These are phyloP conservation scores for Podospora pseudopauciseta DNA, from an alignment of 495 filamentous ascomycete genomes.

Conservation along the genomic window DNA sequence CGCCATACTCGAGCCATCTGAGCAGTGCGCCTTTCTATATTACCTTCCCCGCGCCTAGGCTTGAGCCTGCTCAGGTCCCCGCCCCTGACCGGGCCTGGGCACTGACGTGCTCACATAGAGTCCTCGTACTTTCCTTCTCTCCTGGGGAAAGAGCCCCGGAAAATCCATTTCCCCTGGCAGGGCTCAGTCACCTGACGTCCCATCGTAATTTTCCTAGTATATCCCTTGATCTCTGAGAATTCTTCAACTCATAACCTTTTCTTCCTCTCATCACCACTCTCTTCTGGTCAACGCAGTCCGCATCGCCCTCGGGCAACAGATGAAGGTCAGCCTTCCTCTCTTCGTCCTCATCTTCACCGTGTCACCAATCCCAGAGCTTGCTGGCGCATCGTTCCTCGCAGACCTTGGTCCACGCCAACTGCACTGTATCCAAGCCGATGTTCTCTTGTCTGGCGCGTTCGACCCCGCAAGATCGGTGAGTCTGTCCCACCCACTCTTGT, in stretches of 20 bases:
- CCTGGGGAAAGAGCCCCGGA: not conserved
- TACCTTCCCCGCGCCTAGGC: too few relatives aligned
- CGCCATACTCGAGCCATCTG: too few relatives aligned
- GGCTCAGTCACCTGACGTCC: not conserved
- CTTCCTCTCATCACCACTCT: not conserved
- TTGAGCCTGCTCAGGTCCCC: not conserved
- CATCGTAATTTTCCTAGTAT: not conserved
- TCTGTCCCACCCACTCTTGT: too few relatives aligned
- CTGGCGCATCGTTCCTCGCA: too few relatives aligned
- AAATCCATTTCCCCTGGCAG: not conserved
- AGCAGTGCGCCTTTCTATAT: too few relatives aligned
- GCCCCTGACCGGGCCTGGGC: not conserved
- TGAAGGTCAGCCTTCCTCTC: not conserved
- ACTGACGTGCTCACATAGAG: not conserved
- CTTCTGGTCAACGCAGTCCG: not conserved
- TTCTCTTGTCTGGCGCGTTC: too few relatives aligned
- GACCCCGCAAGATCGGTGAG: too few relatives aligned
- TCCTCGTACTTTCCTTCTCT: not conserved
- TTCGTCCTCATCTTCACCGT: not conserved
- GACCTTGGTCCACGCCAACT: too few relatives aligned
- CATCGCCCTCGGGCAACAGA: not conserved
- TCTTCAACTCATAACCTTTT: too few relatives aligned
- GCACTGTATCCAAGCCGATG: too few relatives aligned
- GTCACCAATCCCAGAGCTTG: not conserved
- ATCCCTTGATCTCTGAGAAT: not conserved